Evolutionary conservation across 2,329 filamentous ascomycete genomes (phyloP), one percentile per base, ranked within the genome.

Genomic region (Cladosporium sp.): DNA sequence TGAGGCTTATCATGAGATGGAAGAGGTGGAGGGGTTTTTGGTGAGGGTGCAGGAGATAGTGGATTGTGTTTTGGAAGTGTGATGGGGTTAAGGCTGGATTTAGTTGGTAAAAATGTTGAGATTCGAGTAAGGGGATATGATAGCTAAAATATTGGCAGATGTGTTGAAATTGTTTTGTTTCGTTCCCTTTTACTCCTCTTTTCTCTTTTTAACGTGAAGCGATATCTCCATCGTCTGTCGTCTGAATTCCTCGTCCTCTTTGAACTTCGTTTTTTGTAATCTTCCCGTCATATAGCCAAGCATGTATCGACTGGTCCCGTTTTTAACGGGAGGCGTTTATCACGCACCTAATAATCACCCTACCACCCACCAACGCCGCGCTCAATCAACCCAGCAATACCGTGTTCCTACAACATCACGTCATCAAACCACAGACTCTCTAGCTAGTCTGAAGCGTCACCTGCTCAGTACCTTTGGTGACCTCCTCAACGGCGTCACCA

Each of bases 381-480:
- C 45, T 48, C 45, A 48, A 48, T 18, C 42, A 22, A n/a, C 29
- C 37, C 45, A 30, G 7, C 39, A 27, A 15, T 18, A 34, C 30
- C 32, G 41, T n/a, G n/a, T n/a, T 34, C 43, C 13, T 17, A 38
- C 11, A 34, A 47, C 22, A 4, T 27, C 22, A 27, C 15, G 12
- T 36, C 19, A 24, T 8, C 19, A 42, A 12, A 17, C 20, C 5
- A 41, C 18, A 9, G 8, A 42, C n/a, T 19, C 4, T 39, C 48
- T 60, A 64, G 19, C 58, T 61, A n/a, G 64, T 74, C 61, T 74
- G 73, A 52, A 76, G 59, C 12, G 63, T 64, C 18, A 72, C 70
- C 57, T 75, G 72, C 62, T 69, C 68, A 4, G 73, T 67, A 2
- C 73, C 73, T 44, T 72, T 68, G 0, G 65, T 64, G 4, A 76